These are phyloP conservation scores for Geosiphon pyriformis DNA, from an alignment of 192 early-diverging fungal species.

Conservation along the genomic window DNA sequence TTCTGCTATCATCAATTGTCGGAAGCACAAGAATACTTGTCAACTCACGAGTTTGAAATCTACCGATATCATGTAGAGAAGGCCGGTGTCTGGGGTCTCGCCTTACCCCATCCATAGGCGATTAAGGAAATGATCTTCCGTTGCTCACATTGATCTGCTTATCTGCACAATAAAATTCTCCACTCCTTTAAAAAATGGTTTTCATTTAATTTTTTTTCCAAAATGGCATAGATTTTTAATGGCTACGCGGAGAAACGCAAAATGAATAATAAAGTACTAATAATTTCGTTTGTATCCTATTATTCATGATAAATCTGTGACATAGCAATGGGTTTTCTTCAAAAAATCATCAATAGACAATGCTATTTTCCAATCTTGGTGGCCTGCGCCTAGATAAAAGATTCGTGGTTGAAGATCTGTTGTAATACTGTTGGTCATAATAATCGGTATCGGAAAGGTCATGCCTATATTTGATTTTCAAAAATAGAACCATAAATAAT, in stretches of 20 bases:
- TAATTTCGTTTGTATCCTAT: not conserved
- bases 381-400: conserved; percentile 74
- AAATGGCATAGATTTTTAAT: not conserved
- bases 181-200: too few relatives aligned
- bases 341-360: conserved; percentile 60
- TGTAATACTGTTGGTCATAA: conserved; percentile 60
- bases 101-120: not conserved
- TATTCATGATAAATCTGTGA: conserved; percentile 16
- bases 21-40: not conserved
- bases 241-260: not conserved
- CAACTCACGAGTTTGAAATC: not conserved
- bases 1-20: not conserved
- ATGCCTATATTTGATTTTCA: conserved; percentile 44
- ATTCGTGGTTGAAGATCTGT: conserved; percentile 63
- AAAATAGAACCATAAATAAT: too few relatives aligned
- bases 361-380: conserved; percentile 82
- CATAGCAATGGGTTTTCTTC: conserved; percentile 17
- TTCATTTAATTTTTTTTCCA: too few relatives aligned
- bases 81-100: not conserved
- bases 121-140: too few relatives aligned
- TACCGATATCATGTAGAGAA: not conserved
- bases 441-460: conserved; percentile 49
- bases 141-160: too few relatives aligned
- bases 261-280: not conserved
- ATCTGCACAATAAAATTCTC: too few relatives aligned